Base-by-base conservation (phyloP, 2,329 filamentous ascomycete genomes). In the Dryadomyces quercivorus region DNA sequence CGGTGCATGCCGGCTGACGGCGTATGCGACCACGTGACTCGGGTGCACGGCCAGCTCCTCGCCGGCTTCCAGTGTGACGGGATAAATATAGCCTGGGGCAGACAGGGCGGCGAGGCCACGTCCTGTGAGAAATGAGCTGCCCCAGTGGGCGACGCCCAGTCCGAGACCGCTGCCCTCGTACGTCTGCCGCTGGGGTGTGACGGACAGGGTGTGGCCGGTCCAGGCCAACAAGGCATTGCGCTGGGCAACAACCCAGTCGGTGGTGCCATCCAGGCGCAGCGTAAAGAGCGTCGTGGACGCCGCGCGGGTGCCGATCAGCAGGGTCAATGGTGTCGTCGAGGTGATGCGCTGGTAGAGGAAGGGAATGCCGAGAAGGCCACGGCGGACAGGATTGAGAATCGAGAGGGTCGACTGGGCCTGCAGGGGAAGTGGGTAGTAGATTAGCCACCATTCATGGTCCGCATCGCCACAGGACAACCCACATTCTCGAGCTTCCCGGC, bases 341-440 rank as follows among this genome's bases (percentile, higher is more conserved):
- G 89, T 85, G 61, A 97, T 81, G 70, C 86, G 76, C 71, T 97
- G 92, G 72, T 97, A 97, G 57, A 98, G 78, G 70, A 98, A 98
- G 1, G 93, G 93, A 51, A 97, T 86, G 60, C 91, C 89, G 31
- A 95, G 79, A 50, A 84, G 70, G 22, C 86, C 85, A 67, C 93
- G 83, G 56, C 84, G 80, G 64, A 95, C 78, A 16, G 93, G 93
- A 57, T 90, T 86, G 54, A 97, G 81, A 52, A 96, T 70, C 47
- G 90, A 91, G 56, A 98, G 78, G 0, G 89, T 94, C 2, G 93
- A 97, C 69, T 94, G 80, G 16, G 88, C 85, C 88, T 94, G 62
- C 1, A 26, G n/a, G 10, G 36, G 4, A 9, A 38, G 48, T 18
- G n/a, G 16, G 4, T 31, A n/a, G n/a, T n/a, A 12, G 38, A n/a